Evolutionary conservation across 1,284 basidiomycete species (phyloP).

Genomic region (Ceratobasidium sp.): DNA sequence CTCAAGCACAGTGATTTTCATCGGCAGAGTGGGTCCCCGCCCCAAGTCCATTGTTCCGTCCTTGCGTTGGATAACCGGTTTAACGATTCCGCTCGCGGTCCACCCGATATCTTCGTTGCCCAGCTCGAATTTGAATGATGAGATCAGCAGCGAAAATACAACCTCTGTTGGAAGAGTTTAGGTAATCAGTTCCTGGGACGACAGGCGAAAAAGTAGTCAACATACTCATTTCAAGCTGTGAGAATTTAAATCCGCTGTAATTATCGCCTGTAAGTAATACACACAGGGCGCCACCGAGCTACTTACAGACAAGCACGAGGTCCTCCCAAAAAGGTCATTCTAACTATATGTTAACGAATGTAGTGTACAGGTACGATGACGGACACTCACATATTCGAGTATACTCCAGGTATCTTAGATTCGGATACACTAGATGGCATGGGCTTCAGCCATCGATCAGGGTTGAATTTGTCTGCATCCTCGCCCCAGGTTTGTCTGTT

Average conservation of each 20-base stretch:
- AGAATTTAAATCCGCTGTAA: constrained; percentile 14
- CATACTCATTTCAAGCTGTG: constrained; percentile 25
- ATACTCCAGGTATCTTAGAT: background rate
- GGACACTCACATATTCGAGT: background rate
- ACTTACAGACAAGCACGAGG: constrained; percentile 18
- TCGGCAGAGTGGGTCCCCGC: no score
- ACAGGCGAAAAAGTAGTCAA: no score
- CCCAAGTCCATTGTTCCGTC: no score
- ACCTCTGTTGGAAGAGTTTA: no score
- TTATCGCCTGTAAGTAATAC: background rate
- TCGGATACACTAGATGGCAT: background rate
- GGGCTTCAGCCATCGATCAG: background rate
- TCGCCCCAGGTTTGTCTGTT: background rate
- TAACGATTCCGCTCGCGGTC: no score
- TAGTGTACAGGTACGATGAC: background rate
- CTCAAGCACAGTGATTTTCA: no score
- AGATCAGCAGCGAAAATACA: no score
- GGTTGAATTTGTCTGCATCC: background rate
- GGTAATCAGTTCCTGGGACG: no score
- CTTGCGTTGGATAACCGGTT: no score
- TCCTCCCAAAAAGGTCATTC: constrained; percentile 25
- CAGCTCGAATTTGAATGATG: no score
- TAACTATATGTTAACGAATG: background rate
- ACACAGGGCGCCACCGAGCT: background rate
- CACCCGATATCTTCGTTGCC: no score